These are phyloP conservation scores for Ceriops zippeliana DNA, from an alignment of 345 rosid species.

Conservation along the genomic window DNA sequence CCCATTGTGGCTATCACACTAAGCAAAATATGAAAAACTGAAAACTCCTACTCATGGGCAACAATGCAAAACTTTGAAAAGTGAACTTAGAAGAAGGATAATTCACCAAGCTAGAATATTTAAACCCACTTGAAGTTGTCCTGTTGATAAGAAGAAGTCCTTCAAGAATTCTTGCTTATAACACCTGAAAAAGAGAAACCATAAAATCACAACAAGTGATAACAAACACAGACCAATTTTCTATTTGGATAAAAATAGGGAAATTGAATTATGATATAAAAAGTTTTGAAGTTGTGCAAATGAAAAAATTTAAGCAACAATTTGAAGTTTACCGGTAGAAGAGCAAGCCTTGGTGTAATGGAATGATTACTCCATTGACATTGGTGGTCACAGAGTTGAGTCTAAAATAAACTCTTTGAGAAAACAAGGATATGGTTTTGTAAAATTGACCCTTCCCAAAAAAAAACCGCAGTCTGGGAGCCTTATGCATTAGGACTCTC, in stretches of 20 bases:
- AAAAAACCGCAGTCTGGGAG: too few species aligned
- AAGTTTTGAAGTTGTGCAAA: too few species aligned
- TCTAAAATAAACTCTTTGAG: too few species aligned
- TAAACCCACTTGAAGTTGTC: conserved; percentile 81
- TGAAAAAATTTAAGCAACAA: too few species aligned
- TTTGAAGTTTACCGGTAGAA: too few species aligned
- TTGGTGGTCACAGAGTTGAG: too few species aligned
- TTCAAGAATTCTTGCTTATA: conserved; percentile 81
- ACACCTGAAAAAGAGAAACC: conserved; percentile 50
- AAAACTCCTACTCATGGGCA: background rate
- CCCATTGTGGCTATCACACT: background rate
- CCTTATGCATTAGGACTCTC: too few species aligned
- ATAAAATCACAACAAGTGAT: background rate
- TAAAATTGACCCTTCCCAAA: too few species aligned
- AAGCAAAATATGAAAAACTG: conserved; percentile 5
- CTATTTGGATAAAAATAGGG: background rate
- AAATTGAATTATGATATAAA: background rate
- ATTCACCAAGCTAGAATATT: conserved; percentile 3
- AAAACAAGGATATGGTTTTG: too few species aligned
- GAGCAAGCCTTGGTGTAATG: too few species aligned
- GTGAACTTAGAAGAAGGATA: background rate
- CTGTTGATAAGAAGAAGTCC: conserved; percentile 89
- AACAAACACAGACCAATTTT: background rate
- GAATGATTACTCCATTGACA: too few species aligned
- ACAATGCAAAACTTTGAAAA: conserved; percentile 12